These are phyloP conservation scores for Boletus huronensis DNA, from an alignment of 768 basidiomycete species.

Conservation along the genomic window DNA sequence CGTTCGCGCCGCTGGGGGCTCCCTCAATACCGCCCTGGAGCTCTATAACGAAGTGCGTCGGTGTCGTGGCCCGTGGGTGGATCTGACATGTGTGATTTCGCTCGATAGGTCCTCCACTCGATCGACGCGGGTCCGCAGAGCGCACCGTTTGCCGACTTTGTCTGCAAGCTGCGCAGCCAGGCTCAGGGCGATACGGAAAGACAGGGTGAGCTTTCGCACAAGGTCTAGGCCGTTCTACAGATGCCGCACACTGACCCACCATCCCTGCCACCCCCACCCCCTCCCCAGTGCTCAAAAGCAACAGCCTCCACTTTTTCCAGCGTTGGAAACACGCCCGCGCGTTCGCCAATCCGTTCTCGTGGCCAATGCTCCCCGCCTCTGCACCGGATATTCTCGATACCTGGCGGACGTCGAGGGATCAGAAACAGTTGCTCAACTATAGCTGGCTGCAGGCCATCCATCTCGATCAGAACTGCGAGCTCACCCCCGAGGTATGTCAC, in stretches of 20 bases:
- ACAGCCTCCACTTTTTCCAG: slow-evolving; percentile 29
- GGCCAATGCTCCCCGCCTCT: slow-evolving; percentile 29
- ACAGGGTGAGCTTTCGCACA: slow-evolving; percentile 22
- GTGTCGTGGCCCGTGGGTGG: too few relatives aligned
- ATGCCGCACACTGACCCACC: slow-evolving; percentile 2
- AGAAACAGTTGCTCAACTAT: slow-evolving; percentile 31
- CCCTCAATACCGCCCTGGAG: slow-evolving; percentile 28
- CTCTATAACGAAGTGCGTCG: slow-evolving; percentile 31
- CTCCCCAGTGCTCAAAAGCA: slow-evolving; percentile 21
- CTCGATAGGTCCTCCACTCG: slow-evolving; percentile 21
- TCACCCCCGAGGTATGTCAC: slow-evolving; percentile 17
- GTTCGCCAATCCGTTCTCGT: slow-evolving; percentile 33
- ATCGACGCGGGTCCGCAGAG: slow-evolving; percentile 15
- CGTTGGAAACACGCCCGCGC: slow-evolving; percentile 31
- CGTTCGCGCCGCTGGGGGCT: slow-evolving; percentile 30
- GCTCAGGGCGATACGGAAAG: slow-evolving; percentile 25
- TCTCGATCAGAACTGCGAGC: slow-evolving; percentile 27
- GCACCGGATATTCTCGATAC: slow-evolving; percentile 28
- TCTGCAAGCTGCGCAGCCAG: slow-evolving; percentile 21
- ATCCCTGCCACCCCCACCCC: too few relatives aligned
- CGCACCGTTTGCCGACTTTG: slow-evolving; percentile 24
- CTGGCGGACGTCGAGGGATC: slow-evolving; percentile 23
- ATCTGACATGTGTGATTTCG: too few relatives aligned
- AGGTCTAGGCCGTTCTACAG: background rate
- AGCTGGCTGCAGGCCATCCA: slow-evolving; percentile 29